phyloP scores from a whole-genome alignment of 768 basidiomycete genomes.

The Hygrocybe coccinea region DNA sequence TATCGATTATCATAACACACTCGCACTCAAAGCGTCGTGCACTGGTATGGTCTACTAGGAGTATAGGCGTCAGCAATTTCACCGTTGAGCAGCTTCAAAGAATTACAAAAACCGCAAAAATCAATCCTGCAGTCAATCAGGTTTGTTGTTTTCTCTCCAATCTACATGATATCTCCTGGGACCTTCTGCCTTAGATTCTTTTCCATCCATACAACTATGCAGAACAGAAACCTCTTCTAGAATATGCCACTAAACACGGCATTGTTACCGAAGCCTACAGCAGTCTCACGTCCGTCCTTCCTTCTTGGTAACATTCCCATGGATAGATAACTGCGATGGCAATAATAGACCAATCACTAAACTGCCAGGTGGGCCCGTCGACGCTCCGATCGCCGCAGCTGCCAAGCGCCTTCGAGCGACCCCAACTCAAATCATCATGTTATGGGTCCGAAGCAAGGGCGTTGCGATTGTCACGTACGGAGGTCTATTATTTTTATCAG shows the following conservation, averaged over 20 bases:
- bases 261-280: slow-evolving; percentile 57
- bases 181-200: slow-evolving; percentile 33
- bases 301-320: too few relatives aligned
- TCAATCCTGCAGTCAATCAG: slow-evolving; percentile 70
- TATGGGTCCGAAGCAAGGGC: slow-evolving; percentile 66
- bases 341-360: slow-evolving; percentile 50
- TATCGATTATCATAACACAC: not conserved
- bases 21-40: not conserved
- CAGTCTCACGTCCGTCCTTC: slow-evolving; percentile 41
- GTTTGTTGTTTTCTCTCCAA: slow-evolving; percentile 25
- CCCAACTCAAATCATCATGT: slow-evolving; percentile 60
- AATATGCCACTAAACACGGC: slow-evolving; percentile 43
- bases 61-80: slow-evolving; percentile 74
- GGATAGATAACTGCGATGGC: too few relatives aligned
- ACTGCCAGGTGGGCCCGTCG: slow-evolving; percentile 61
- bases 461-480: slow-evolving; percentile 63
- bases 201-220: slow-evolving; percentile 59
- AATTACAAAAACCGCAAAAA: slow-evolving; percentile 44
- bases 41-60: slow-evolving; percentile 34
- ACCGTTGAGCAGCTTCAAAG: slow-evolving; percentile 45
- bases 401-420: slow-evolving; percentile 53
- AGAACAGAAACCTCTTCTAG: slow-evolving; percentile 43
- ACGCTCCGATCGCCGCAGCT: slow-evolving; percentile 46
- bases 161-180: not conserved
- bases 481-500: not conserved